Evolutionary conservation across 1,139 yeast species (phyloP).

Genomic region (Sugiyamaella paludigena): DNA sequence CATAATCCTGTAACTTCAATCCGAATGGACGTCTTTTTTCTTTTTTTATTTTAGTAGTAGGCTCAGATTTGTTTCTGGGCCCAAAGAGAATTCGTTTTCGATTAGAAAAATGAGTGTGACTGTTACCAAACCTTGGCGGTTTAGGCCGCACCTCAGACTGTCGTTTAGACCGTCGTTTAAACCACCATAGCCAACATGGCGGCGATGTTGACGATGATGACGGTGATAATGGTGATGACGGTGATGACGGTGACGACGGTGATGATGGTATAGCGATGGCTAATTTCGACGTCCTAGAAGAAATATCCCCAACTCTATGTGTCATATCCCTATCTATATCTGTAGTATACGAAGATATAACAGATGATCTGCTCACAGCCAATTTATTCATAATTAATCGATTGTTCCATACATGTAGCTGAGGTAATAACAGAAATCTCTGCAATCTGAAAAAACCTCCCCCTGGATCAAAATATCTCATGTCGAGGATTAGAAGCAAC

Average conservation of each 20-base stretch:
- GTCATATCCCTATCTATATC: background rate
- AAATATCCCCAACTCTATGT: background rate
- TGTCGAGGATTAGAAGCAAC: background rate
- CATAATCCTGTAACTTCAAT: conserved; percentile 8
- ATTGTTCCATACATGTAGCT: background rate
- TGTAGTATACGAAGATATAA: background rate
- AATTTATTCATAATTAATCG: no score
- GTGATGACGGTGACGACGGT: no score
- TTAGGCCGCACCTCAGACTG: no score
- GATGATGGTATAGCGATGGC: no score
- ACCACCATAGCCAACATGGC: no score
- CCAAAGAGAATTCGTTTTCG: background rate
- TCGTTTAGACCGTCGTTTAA: no score
- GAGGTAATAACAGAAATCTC: background rate
- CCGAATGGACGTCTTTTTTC: background rate
- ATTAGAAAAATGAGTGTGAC: no score
- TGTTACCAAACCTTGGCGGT: no score
- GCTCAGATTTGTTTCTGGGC: background rate
- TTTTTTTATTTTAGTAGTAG: background rate
- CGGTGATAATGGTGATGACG: no score
- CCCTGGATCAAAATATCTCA: conserved; percentile 13
- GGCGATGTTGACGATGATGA: no score
- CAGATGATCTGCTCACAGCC: background rate
- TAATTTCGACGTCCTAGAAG: background rate
- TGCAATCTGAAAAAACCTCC: conserved; percentile 1